These are phyloP conservation scores for Fusarium goolgardi DNA, from an alignment of 2,329 filamentous ascomycete genomes.

Conservation along the genomic window DNA sequence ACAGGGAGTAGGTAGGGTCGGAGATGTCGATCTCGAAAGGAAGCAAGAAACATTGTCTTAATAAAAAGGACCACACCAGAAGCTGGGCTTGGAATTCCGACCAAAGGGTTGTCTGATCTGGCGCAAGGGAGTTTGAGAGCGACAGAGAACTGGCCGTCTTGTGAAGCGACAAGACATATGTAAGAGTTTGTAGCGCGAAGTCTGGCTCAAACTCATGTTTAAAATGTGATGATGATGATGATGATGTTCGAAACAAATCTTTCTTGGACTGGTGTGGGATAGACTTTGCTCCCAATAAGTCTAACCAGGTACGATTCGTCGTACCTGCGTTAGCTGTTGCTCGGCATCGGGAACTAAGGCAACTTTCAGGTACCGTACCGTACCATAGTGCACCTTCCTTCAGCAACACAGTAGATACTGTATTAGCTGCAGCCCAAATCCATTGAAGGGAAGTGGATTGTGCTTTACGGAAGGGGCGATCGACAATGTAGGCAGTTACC, in stretches of 20 bases:
- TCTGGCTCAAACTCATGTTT: constrained; percentile 3
- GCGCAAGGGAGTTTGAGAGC: constrained; percentile 7
- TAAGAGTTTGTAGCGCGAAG: background rate
- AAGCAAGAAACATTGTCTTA: constrained; percentile 11
- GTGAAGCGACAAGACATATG: background rate
- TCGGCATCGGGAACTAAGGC: constrained; percentile 29
- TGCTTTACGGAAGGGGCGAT: constrained; percentile 21
- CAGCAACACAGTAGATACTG: background rate
- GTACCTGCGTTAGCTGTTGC: constrained; percentile 34
- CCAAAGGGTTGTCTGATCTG: background rate
- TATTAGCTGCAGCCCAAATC: background rate
- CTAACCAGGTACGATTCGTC: constrained; percentile 10
- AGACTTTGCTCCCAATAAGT: constrained; percentile 10
- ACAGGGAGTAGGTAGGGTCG: constrained; percentile 17
- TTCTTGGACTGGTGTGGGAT: constrained; percentile 10
- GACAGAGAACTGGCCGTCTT: background rate
- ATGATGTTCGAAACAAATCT: constrained; percentile 29
- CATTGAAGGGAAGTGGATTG: constrained; percentile 1
- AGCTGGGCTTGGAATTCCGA: constrained; percentile 19
- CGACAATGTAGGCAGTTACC: constrained; percentile 36
- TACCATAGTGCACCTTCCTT: constrained; percentile 12
- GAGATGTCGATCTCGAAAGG: constrained; percentile 12
- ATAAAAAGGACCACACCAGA: background rate
- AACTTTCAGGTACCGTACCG: constrained; percentile 9
- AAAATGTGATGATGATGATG: constrained; percentile 10